Evolutionary conservation across 441 rosid species (phyloP).

Genomic region (Eugenia klotzschiana): DNA sequence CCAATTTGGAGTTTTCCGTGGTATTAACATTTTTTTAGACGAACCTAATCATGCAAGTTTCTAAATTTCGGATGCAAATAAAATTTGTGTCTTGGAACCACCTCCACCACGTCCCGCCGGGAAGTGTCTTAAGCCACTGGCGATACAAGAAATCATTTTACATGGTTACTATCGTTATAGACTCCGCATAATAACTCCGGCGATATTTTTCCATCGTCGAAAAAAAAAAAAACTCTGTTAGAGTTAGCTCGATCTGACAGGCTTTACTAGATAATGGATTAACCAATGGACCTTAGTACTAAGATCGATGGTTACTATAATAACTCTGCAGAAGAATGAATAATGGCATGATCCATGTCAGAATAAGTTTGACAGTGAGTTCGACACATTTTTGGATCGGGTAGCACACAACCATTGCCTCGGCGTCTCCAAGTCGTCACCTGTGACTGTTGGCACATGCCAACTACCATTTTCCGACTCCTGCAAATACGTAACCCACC

Average conservation of each 20-base stretch:
- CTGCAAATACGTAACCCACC: constrained; percentile 20
- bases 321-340: background rate
- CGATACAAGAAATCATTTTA: background rate
- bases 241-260: background rate
- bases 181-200: background rate
- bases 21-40: background rate
- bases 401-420: constrained; percentile 79
- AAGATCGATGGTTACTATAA: too few species aligned
- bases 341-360: background rate
- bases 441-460: constrained; percentile 61
- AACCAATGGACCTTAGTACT: background rate
- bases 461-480: constrained; percentile 79
- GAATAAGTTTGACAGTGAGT: background rate
- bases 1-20: too few species aligned
- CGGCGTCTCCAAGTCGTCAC: constrained; percentile 48
- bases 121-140: background rate
- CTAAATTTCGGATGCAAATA: background rate
- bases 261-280: background rate
- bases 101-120: background rate
- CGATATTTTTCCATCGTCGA: too few species aligned
- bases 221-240: too few species aligned
- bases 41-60: background rate
- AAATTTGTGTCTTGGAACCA: background rate
- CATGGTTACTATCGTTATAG: background rate
- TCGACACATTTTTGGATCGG: constrained; percentile 10